phyloP scores from a whole-genome alignment of 805 yeast genomes.

The Myxozyma mucilagina region DNA sequence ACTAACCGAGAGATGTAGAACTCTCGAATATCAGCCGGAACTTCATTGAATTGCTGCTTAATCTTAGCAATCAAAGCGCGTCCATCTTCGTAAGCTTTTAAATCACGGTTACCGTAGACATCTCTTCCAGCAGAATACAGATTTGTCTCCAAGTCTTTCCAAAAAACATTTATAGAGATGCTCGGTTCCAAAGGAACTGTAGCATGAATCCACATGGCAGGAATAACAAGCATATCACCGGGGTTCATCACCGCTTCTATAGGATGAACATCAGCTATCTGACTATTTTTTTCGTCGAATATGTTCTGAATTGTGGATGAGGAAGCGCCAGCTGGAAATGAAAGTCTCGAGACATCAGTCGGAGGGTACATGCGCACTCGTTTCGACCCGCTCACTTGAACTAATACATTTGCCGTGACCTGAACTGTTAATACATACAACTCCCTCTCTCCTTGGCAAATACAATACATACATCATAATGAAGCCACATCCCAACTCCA shows the following conservation, averaged over 20 bases:
- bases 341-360: constrained; percentile 36
- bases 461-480: constrained; percentile 38
- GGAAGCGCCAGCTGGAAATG: constrained; percentile 40
- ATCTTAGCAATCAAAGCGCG: constrained; percentile 35
- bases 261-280: constrained; percentile 34
- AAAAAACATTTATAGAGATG: constrained; percentile 42
- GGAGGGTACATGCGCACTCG: constrained; percentile 43
- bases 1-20: constrained; percentile 40
- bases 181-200: constrained; percentile 39
- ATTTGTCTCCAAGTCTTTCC: constrained; percentile 38
- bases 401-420: constrained; percentile 42
- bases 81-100: constrained; percentile 41
- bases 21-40: constrained; percentile 37
- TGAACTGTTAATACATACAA: not conserved
- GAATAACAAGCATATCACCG: constrained; percentile 44
- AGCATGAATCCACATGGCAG: constrained; percentile 46
- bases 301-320: constrained; percentile 41
- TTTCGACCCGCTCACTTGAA: constrained; percentile 42
- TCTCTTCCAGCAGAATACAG: constrained; percentile 41
- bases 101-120: constrained; percentile 44
- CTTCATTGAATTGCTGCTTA: constrained; percentile 31
- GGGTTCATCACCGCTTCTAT: constrained; percentile 40
- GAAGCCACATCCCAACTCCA: constrained; percentile 42
- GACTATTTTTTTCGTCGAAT: constrained; percentile 32
- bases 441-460: not conserved